phyloP scores from a whole-genome alignment of 495 filamentous ascomycete species.

The Xylaria palmicola region DNA sequence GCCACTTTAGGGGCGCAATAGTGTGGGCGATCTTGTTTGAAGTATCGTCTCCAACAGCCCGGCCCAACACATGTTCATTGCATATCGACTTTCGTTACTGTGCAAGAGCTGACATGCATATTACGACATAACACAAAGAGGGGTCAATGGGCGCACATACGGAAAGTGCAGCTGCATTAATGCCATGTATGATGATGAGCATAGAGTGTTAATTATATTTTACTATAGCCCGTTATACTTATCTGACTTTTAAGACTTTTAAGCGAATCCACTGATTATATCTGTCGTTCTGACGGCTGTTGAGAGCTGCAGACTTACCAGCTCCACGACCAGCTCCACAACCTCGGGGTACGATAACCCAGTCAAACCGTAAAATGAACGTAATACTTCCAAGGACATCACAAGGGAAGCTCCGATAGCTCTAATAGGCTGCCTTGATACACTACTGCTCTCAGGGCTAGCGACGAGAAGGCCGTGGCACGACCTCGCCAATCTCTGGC shows the following conservation, averaged over 20 bases:
- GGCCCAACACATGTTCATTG: not conserved
- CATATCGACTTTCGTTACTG: not conserved
- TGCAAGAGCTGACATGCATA: not conserved
- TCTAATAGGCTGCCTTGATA: conserved; percentile 61
- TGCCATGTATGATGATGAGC: not conserved
- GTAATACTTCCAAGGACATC: not conserved
- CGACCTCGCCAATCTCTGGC: conserved; percentile 60
- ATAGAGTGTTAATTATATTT: not conserved
- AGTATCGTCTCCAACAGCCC: not conserved
- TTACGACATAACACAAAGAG: not conserved
- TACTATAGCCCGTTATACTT: too few species aligned
- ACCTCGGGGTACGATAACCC: not conserved
- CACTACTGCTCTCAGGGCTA: conserved; percentile 53
- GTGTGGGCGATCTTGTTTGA: not conserved
- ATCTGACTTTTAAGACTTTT: too few species aligned
- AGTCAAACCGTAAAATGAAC: too few species aligned
- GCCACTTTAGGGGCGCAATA: conserved; percentile 58
- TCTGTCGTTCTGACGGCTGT: not conserved
- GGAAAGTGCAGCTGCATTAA: not conserved
- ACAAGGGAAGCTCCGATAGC: conserved; percentile 56
- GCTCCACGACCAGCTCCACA: not conserved
- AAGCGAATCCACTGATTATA: not conserved
- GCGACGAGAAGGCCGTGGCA: conserved; percentile 57
- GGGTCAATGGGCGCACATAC: not conserved
- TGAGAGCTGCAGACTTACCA: not conserved